Base-by-base conservation (phyloP, 73 alveolate genomes). In the Loxodes magnus region DNA sequence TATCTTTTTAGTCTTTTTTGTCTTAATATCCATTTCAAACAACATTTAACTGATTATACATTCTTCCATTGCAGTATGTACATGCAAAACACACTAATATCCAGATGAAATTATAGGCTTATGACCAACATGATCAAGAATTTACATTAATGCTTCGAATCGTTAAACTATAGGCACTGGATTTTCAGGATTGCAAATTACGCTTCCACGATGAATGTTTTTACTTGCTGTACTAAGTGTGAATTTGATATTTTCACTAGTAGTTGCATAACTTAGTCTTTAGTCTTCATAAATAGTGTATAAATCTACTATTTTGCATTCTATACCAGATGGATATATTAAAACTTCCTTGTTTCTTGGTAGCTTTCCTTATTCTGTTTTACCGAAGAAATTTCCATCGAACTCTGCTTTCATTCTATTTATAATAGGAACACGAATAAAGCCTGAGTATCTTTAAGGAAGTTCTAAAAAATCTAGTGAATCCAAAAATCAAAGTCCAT, bases 21-120 rank as follows among this genome's bases (percentile, higher is more conserved):
- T 58, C 52, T 83, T 77, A 29, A 81, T 68, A 67, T 83, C 82
- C 29, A 57, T 50, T 37, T 67, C 77, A 23, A 83, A 78, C 53
- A 67, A 86, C 19, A 53, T 59, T 58, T 67, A 66, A 19, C 71
- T 73, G 36, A 88, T 64, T 16, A 51, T 52, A 4, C 82, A 79
- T 76, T 88, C 97, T 48, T 81, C 96, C 31, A 74, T 79, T 49
- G 56, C 56, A 35, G 97, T 79, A 66, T 88, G 97, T 48, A 79
- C 56, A 76, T 84, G 96, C 68, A 77, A 48, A 22, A 77, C 51
- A 41, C 82, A 77, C 35, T 56, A 46, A 57, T 77, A 77, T 3
- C 85, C 75, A 43, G 56, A 30, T n/a, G 82, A 72, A 44, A 77
- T 69, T 20, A 69, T 49, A 25, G 71, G 72, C 57, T 70, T 68